Base-by-base conservation (phyloP, 2,329 filamentous ascomycete genomes). In the Exophiala mesophila region DNA sequence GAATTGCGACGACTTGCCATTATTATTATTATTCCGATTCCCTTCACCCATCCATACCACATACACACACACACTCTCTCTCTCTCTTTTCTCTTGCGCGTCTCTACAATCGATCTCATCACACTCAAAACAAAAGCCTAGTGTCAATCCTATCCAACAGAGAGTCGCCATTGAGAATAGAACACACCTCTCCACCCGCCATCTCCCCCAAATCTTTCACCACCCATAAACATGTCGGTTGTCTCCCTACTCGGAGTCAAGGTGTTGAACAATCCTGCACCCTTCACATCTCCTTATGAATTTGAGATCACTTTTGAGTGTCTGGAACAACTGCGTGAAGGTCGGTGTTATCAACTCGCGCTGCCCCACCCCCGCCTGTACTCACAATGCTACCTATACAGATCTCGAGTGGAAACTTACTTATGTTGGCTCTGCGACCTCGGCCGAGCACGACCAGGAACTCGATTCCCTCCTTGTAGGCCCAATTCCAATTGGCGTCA, bases 261-360 rank as follows among this genome's bases (percentile, higher is more conserved):
- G 68, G 86, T 98, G 57, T 76, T 88, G 64, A 97, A 98, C 78
- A 98, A 98, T 72, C 92, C 92, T 60, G 89, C 92, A 60, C 81
- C 85, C 57, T 97, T 98, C 71, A 84, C 81, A 58, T 85, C 90
- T 64, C 82, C 88, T 41, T 98, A 98, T 66, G 82, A 92, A 66
- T 95, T 98, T 57, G 90, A 98, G 69, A 97, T 98, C 65, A 98
- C 92, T 13, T 98, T 98, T 52, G 92, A 98, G 69, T 97, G 92
- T 61, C 80, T 97, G 17, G 92, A 98, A 72, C 80, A 84, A 56
- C 78, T 98, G 28, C 86, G 94, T 64, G 96, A 96, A 70, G 89
- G 88, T 89, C 66, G 39, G 51, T 36, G n/a, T n/a, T n/a, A n/a
- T n/a, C n/a, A n/a, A n/a, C n/a, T n/a, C n/a, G n/a, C n/a, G n/a